Base-by-base conservation (phyloP, 192 early-diverging fungal genomes). In the Gryganskiella cystojenkinii region DNA sequence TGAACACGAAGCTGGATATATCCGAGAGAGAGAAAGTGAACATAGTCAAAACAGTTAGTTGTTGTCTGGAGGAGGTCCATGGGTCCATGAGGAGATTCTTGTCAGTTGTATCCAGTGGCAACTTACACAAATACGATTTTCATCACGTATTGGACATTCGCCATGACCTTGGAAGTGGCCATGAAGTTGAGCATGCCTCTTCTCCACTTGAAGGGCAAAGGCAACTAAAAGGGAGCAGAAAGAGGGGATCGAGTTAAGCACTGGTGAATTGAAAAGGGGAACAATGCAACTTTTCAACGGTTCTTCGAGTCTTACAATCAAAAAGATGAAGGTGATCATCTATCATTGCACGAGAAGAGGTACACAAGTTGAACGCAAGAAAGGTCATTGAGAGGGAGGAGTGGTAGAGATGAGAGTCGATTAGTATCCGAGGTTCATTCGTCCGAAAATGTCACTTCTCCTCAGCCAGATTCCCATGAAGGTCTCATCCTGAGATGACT, bases 101-200 rank as follows among this genome's bases (percentile, higher is more conserved):
- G n/a, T n/a, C n/a, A n/a, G n/a, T 11, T 19, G 20, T 14, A 35
- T 42, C 10, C 35, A 43, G 7, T 25, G 42, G 51, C 0, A 40
- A 64, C 83, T 82, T 83, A 85, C 86, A 79, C 65, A 61, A 87
- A 87, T 17, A 85, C 59, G 19, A 87, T 74, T 46, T 84, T 87
- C 68, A 87, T 69, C 2, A 66, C 53, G 66, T 82, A 75, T 63
- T 82, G 79, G 30, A 54, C 25, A 9, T 44, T 20, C 33, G 67
- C 80, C 81, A 86, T 81, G 35, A 81, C 28, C 0, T 58, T 64
- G 3, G 86, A 88, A 10, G 64, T 69, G 15, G 81, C 73, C 24
- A 86, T 31, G 65, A 80, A 83, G 22, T 80, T 83, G 28, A 86
- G 71, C 57, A 86, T 60, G 3, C 74, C 72, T 35, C 82, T 72